A percentile compares a stretch with the other conserved stretches of the same genome.
Conservation (phyloP, 2,329 filamentous ascomycete species). For the Periconia sp. region DNA sequence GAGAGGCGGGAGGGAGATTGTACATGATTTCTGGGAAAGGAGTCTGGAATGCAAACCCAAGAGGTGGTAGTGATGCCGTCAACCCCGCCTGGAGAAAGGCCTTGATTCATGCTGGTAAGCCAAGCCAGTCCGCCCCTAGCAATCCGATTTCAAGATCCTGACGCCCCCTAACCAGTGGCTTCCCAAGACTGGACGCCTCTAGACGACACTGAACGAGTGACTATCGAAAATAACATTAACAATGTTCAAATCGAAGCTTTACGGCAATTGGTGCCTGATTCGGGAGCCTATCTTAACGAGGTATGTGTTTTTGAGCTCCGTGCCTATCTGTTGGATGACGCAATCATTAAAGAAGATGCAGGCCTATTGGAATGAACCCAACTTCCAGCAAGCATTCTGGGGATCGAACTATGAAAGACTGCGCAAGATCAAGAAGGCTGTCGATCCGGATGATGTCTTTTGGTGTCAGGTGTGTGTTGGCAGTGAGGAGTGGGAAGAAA, state of each 20-base stretch:
- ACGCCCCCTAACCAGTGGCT: no score
- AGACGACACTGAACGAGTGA: no score
- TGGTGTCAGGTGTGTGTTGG: slow-evolving; percentile 21
- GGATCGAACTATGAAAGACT: slow-evolving; percentile 15
- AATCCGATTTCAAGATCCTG: no score
- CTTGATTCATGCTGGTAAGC: slow-evolving; percentile 11
- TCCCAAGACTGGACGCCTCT: no score
- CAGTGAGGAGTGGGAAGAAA: slow-evolving; percentile 17
- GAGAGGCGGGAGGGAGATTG: no score
- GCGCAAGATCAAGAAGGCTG: slow-evolving; percentile 15
- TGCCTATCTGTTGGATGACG: no score
- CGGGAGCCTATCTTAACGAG: slow-evolving; percentile 24
- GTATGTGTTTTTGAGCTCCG: no score
- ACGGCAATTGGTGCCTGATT: slow-evolving; percentile 15
- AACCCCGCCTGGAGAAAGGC: slow-evolving; percentile 19
- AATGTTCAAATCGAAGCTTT: slow-evolving; percentile 11
- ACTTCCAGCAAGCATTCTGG: slow-evolving; percentile 21
- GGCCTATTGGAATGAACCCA: slow-evolving; percentile 19
- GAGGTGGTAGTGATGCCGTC: slow-evolving; percentile 10
- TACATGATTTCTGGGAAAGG: slow-evolving; percentile 17
- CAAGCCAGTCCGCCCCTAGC: no score
- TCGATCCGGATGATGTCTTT: slow-evolving; percentile 17
- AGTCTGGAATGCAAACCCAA: slow-evolving; percentile 14
- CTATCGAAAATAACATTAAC: no score
- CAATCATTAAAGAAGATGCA: no score